phyloP scores from a whole-genome alignment of 225 moss, liverwort and hornwort species.

The Antitrichia curtipendula region DNA sequence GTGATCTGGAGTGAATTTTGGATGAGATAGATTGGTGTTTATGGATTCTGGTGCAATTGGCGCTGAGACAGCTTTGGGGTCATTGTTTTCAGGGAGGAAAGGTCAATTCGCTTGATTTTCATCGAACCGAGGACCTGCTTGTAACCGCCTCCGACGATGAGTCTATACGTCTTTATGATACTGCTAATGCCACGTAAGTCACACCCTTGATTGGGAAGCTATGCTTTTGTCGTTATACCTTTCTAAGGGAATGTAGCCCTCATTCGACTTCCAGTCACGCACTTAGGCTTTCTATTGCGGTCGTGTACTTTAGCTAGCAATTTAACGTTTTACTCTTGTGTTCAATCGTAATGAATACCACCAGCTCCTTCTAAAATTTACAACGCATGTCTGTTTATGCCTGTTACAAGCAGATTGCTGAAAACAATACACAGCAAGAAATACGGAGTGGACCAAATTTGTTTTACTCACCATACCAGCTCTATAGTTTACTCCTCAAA shows the following conservation, averaged over 20 bases:
- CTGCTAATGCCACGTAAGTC: constrained; percentile 74
- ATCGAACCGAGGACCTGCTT: constrained; percentile 93
- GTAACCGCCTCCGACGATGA: constrained; percentile 97
- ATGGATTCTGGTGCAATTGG: neutral
- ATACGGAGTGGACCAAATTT: constrained; percentile 97
- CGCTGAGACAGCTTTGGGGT: neutral
- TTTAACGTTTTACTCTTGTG: neutral
- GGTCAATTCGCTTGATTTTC: constrained; percentile 91
- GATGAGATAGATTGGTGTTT: neutral
- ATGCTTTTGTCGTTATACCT: neutral
- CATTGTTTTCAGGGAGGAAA: constrained; percentile 52
- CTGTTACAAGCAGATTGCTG: constrained; percentile 49
- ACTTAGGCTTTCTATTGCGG: neutral
- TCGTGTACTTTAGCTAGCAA: neutral
- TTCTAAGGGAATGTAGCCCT: neutral
- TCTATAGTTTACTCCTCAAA: constrained; percentile 98
- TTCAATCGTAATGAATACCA: neutral
- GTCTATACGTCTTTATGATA: constrained; percentile 92
- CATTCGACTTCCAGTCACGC: neutral
- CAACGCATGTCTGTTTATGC: neutral
- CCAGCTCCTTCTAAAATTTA: neutral
- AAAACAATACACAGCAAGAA: constrained; percentile 99
- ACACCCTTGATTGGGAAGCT: neutral
- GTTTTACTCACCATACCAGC: constrained; percentile 89
- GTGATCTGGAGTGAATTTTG: neutral